Evolutionary conservation across 495 filamentous ascomycete genomes (phyloP).

Genomic region (Aspergillus leporis): DNA sequence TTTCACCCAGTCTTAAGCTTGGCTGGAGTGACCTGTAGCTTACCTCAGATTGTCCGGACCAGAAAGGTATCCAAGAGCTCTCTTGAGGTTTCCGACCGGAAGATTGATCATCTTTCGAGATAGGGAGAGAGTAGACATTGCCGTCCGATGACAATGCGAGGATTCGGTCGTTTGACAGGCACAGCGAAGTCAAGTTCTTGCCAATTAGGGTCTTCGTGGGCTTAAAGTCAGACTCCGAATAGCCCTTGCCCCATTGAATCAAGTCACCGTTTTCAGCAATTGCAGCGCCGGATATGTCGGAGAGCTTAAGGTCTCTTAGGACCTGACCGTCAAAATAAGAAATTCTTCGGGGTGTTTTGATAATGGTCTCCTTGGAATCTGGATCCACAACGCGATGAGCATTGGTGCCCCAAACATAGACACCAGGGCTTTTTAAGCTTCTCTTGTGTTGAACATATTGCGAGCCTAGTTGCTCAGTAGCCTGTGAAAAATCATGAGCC

Average conservation of each 20-base stretch:
- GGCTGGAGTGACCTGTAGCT: slow-evolving; percentile 75
- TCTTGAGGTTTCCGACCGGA: slow-evolving; percentile 60
- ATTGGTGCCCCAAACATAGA: slow-evolving; percentile 94
- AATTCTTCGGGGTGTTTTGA: slow-evolving; percentile 81
- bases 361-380: slow-evolving; percentile 68
- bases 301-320: slow-evolving; percentile 84
- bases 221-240: slow-evolving; percentile 53
- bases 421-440: slow-evolving; percentile 85
- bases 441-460: slow-evolving; percentile 83
- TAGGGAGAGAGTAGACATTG: slow-evolving; percentile 82
- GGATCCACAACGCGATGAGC: slow-evolving; percentile 81
- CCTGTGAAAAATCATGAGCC: slow-evolving; percentile 26
- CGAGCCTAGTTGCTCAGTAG: slow-evolving; percentile 63
- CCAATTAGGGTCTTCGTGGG: slow-evolving; percentile 76
- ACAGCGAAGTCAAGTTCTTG: slow-evolving; percentile 72
- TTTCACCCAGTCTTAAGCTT: slow-evolving; percentile 70
- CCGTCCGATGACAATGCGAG: slow-evolving; percentile 76
- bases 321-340: slow-evolving; percentile 82
- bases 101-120: slow-evolving; percentile 68
- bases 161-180: slow-evolving; percentile 77
- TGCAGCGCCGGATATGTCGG: slow-evolving; percentile 80
- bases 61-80: slow-evolving; percentile 77
- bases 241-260: slow-evolving; percentile 87
- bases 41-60: slow-evolving; percentile 55
- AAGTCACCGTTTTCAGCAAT: slow-evolving; percentile 87